Conservation (phyloP, 2,329 filamentous ascomycete genomes). For the Xylariaceae sp. region DNA sequence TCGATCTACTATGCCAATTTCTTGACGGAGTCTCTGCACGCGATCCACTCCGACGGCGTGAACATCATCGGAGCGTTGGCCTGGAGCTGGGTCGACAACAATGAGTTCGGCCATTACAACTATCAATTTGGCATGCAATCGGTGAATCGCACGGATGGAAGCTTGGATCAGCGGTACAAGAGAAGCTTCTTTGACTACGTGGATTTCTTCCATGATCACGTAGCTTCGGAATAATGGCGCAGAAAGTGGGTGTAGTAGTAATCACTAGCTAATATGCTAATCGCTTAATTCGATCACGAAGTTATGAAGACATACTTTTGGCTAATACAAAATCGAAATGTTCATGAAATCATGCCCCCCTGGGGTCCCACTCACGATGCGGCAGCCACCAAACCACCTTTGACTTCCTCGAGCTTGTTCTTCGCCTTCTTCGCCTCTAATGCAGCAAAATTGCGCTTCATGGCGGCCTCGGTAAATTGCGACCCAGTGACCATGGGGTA, state of each 20-base stretch:
- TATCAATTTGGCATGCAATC: slow-evolving; percentile 53
- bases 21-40: slow-evolving; percentile 49
- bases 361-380: slow-evolving; percentile 5
- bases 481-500: slow-evolving; percentile 57
- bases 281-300: too few species aligned
- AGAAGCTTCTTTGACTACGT: slow-evolving; percentile 47
- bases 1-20: slow-evolving; percentile 52
- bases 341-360: too few species aligned
- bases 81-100: slow-evolving; percentile 50
- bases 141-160: slow-evolving; percentile 44
- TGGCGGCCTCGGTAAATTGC: slow-evolving; percentile 54
- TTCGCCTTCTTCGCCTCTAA: slow-evolving; percentile 43
- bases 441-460: slow-evolving; percentile 51
- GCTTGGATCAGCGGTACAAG: slow-evolving; percentile 47
- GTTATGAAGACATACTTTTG: too few species aligned
- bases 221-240: background rate
- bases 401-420: slow-evolving; percentile 4
- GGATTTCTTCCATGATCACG: background rate
- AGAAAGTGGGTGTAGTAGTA: too few species aligned
- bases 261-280: too few species aligned
- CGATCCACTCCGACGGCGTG: slow-evolving; percentile 53
- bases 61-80: slow-evolving; percentile 49
- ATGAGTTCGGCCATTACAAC: slow-evolving; percentile 49
- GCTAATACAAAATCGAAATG: too few species aligned
- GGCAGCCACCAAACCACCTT: slow-evolving; percentile 3